Base-by-base conservation (phyloP, 805 yeast genomes). In the Osmozyma mogii region DNA sequence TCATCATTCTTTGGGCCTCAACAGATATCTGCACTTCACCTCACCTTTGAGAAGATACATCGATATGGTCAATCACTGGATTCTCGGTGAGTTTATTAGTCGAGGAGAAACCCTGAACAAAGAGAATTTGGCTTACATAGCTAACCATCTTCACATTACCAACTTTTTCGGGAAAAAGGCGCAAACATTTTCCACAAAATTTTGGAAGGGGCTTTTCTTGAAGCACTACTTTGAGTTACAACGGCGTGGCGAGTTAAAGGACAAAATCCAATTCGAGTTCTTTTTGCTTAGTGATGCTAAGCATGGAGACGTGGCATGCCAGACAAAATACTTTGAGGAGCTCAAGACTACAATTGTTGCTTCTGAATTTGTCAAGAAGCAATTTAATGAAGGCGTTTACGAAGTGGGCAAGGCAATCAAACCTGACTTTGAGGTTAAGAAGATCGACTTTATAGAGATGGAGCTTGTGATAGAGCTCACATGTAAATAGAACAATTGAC, bases 11-110 rank as follows among this genome's bases (percentile, higher is more conserved):
- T 54, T 85, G 16, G 94, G 88, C 3, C 54, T 83, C 6, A 50
- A 55, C 0, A 49, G 58, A 5, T 85, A 88, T 45, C 65, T 80
- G 4, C 81, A 84, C 12, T 78, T 83, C 6, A 88, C 97, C 0
- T 87, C 56, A 2, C 56, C 56, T 3, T 42, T 50, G 32, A 28
- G 56, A 28, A 35, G 56, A 28, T 50, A 45, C 25, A 44, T 45
- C 5, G 56, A 50, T 27, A 41, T 50, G 39, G 51, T 87, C 6
- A 78, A 79, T 45, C 96, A 88, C 45, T 72, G 88, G 73, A 89
- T n/a, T n/a, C n/a, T n/a, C n/a, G n/a, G n/a, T n/a, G n/a, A n/a
- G n/a, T n/a, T n/a, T n/a, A n/a, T n/a, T n/a, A n/a, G n/a, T n/a
- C n/a, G n/a, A n/a, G n/a, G n/a, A n/a, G n/a, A n/a, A n/a, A n/a